Evolutionary conservation across 345 rosid species (phyloP), one percentile per base, ranked within the genome.

Genomic region (Citrus unshiu): DNA sequence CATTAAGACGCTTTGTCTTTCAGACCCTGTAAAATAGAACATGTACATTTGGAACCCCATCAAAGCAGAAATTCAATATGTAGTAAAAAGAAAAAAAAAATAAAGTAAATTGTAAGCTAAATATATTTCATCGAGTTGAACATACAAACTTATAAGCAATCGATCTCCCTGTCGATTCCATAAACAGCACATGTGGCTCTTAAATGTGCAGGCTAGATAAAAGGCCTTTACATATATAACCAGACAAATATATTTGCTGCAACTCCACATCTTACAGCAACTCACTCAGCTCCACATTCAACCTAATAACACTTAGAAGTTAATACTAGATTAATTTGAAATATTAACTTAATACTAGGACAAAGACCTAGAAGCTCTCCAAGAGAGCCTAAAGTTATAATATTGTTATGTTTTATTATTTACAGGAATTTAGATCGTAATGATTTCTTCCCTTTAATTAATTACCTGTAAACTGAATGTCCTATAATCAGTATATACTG

Each of bases 351-450:
- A 78, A 46, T 62, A 21, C 63, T 40, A 58, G 72, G 59, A 62
- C 61, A 57, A 57, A 66, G 60, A 67, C 75, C 82, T 62, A 54
- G 81, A 63, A 78, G 54, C 79, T 56, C 79, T 56, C 70, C 66
- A 60, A 69, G 73, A 76, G 51, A 46, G 16, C 5, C 63, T 81
- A 77, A 65, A 30, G 82, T 84, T 75, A 85, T 56, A 59, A 40
- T 69, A 49, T 51, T 32, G 46, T 63, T 72, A 54, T 59, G 70
- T 71, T 78, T 85, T 78, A 77, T 81, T 81, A 86, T 88, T 79
- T 88, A 90, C 90, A 86, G 54, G 81, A 80, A 85, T 73, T 80
- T 76, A 65, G 79, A 88, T 70, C 43, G 70, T 62, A 72, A 54
- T 18, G 58, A 5, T 2, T 54, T 43, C 32, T 43, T 77, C 27